Base-by-base conservation (phyloP, 805 yeast species). In the Cyberlindnera saturnus region DNA sequence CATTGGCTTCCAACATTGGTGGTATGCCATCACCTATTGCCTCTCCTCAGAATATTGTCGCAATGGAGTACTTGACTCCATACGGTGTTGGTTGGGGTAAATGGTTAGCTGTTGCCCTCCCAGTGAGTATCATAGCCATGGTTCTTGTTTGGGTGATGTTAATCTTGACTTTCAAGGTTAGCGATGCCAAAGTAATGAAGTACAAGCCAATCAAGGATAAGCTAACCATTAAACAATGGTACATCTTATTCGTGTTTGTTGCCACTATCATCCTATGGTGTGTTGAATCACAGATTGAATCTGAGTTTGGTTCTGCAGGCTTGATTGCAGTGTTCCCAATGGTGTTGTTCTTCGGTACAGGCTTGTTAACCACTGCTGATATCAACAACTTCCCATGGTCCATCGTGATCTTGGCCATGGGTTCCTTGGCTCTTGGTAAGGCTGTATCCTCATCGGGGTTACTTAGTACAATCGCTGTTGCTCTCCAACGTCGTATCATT, bases 21-120 rank as follows among this genome's bases (percentile, higher is more conserved):
- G 98, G 98, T 57, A 88, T 90, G 95, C 82, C 96, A 0, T 87
- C 96, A 16, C 98, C 98, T 9, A 91, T 91, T 56, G 87, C 97
- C 1, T 87, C 96, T 3, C 98, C 98, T 2, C 98, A 91, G 63
- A 91, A 91, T 62, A 86, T 91, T 49, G 82, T 91, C 50, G 96
- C 96, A 0, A 73, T 91, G 62, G 82, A 82, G 53, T 78, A 81
- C 56, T 81, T 91, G 86, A 71, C 72, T 41, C 87, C 88, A 60
- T 60, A 73, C 68, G 65, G 72, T 60, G 56, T 75, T 64, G 66
- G 75, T 16, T 91, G 98, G 98, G 83, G 87, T 29, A 86, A 87
- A 60, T 91, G 97, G 95, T 88, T 91, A 60, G 82, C 81, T 6
- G 81, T 91, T 30, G 84, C 96, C 1, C 62, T 91, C 37, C 98